These are phyloP conservation scores for Aspergillus pseudoglaucus DNA, from an alignment of 2,329 filamentous ascomycete species.

Conservation along the genomic window DNA sequence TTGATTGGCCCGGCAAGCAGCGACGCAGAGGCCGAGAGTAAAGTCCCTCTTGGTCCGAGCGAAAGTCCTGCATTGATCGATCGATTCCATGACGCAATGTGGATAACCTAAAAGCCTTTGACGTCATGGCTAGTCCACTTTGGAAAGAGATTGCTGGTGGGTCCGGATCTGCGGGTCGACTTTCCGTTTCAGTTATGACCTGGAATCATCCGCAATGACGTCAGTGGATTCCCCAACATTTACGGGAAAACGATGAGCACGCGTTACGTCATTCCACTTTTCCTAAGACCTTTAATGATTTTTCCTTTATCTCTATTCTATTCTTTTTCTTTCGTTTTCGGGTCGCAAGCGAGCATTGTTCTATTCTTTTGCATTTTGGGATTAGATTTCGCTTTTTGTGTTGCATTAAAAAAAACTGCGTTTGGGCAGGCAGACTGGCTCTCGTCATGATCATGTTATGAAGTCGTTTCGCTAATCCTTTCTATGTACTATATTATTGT, in stretches of 20 bases:
- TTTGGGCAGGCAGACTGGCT: constrained; percentile 1
- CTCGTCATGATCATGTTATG: constrained; percentile 8
- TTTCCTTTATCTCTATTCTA: background rate
- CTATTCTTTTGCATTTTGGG: constrained; percentile 4
- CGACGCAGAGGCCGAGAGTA: constrained; percentile 34
- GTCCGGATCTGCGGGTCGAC: constrained; percentile 11
- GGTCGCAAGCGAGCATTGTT: constrained; percentile 7
- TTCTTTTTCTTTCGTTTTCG: constrained; percentile 3
- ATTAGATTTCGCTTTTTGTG: constrained; percentile 1
- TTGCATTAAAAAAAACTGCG: constrained; percentile 13
- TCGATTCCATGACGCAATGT: background rate
- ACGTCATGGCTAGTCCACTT: constrained; percentile 15
- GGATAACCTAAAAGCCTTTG: constrained; percentile 15
- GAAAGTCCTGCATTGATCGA: no score
- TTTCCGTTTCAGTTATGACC: constrained; percentile 11
- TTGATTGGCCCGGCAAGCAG: constrained; percentile 69
- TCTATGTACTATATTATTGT: constrained; percentile 15
- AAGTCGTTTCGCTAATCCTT: constrained; percentile 10
- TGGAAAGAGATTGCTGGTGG: constrained; percentile 10
- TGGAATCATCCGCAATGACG: constrained; percentile 11
- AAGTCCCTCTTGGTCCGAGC: constrained; percentile 3
- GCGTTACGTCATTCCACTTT: background rate
- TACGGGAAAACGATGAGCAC: background rate
- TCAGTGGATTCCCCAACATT: constrained; percentile 7
- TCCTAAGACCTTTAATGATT: background rate